phyloP scores from a whole-genome alignment of 2,329 filamentous ascomycete genomes.

The Trichophaea hybrida region DNA sequence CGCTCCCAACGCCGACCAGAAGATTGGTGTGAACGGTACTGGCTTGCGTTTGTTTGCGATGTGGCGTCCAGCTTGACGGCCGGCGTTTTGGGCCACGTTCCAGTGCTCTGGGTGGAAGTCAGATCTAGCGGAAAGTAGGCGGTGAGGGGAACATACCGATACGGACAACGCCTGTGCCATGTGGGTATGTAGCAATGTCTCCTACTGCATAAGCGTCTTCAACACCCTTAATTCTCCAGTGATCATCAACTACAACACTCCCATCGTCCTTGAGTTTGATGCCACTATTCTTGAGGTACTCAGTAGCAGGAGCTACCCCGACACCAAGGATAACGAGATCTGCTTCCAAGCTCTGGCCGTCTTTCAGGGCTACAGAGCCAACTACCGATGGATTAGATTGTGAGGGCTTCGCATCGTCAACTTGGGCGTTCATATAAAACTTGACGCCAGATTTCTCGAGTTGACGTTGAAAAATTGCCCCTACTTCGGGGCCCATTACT shows the following conservation, averaged over 20 bases:
- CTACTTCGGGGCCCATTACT: conserved; percentile 69
- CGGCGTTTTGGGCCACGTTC: conserved; percentile 93
- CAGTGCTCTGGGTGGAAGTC: conserved; percentile 68
- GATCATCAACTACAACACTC: conserved; percentile 67
- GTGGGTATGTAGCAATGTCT: conserved; percentile 90
- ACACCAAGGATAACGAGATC: conserved; percentile 87
- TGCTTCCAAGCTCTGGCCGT: conserved; percentile 68
- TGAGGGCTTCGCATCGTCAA: conserved; percentile 69
- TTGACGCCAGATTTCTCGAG: conserved; percentile 79
- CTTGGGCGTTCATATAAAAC: conserved; percentile 66
- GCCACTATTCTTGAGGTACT: conserved; percentile 59
- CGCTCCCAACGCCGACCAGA: conserved; percentile 85
- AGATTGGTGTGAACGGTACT: conserved; percentile 75
- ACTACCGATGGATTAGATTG: conserved; percentile 55
- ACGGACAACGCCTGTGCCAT: conserved; percentile 46
- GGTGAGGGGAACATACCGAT: conserved; percentile 4
- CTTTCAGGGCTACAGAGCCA: conserved; percentile 67
- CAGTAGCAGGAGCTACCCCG: conserved; percentile 73
- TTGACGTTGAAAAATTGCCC: conserved; percentile 60
- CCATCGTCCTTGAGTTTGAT: conserved; percentile 67
- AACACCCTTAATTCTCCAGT: conserved; percentile 60
- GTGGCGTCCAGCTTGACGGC: conserved; percentile 61
- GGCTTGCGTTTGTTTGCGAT: conserved; percentile 54
- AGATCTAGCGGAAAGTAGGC: conserved; percentile 27
- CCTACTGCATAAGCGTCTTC: conserved; percentile 72